Base-by-base conservation (phyloP, 306 rosid genomes). In the Begonia masoniana region DNA sequence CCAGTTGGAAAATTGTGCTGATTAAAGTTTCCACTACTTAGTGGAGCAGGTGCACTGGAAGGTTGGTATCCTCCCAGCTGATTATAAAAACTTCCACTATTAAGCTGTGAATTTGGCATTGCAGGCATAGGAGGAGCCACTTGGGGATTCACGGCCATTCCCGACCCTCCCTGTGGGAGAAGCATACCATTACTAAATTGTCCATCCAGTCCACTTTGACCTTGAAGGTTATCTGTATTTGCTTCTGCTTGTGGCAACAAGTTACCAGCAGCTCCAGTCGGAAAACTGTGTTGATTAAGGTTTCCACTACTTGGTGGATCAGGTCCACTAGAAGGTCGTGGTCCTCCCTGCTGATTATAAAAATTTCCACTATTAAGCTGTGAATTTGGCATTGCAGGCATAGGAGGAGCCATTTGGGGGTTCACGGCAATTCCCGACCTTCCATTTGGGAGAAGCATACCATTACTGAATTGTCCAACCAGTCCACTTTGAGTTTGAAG, bases 31-130 rank as follows among this genome's bases (percentile, higher is more conserved):
- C 76, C 87, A 62, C 70, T 58, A 59, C 60, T 57, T 60, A 65
- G 57, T 66, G 70, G 94, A 42, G 81, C 56, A 55, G 79, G 65
- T 15, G 70, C 78, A 21, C 55, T 62, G 23, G 69, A 67, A 51
- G 67, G 47, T 47, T 69, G 7, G 35, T 76, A 23, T 49, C 72
- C 78, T 59, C 81, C 88, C 52, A 72, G 81, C 59, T 82, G 81
- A 11, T 58, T 46, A 56, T 68, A 75, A 54, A 49, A 74, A 71
- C 70, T 72, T 46, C 75, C 76, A 55, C 54, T 49, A 15, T 63
- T 59, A 26, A 26, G 4, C 35, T 26, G 35, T 26, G 35, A 26
- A 26, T 26, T 26, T 26, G 35, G 35, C 35, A 26, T 26, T 26
- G 6, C 35, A 26, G 35, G 35, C 35, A 26, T 3, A 26, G 35